Conservation (phyloP, 768 basidiomycete genomes). For the Leccinum boreale region DNA sequence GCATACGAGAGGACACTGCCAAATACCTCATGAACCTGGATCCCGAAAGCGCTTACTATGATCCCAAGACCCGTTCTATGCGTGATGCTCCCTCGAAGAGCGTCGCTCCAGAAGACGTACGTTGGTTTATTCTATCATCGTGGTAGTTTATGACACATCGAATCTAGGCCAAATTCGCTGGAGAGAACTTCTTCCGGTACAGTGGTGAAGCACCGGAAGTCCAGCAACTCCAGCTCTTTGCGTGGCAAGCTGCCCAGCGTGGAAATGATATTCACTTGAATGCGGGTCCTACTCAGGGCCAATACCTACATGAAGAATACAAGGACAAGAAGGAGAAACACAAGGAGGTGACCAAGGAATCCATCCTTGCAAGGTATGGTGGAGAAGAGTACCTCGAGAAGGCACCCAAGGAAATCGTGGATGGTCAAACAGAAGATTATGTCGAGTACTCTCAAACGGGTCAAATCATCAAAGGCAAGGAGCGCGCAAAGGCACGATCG, state of each 20-base stretch:
- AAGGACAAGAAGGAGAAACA: slow-evolving; percentile 88
- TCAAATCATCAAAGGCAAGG: slow-evolving; percentile 86
- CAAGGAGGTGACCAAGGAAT: slow-evolving; percentile 83
- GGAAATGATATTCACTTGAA: slow-evolving; percentile 96
- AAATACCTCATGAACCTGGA: slow-evolving; percentile 98
- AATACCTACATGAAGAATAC: slow-evolving; percentile 88
- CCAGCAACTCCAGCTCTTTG: slow-evolving; percentile 91
- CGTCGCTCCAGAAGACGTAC: slow-evolving; percentile 82
- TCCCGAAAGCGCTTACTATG: slow-evolving; percentile 94
- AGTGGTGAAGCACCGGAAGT: slow-evolving; percentile 93
- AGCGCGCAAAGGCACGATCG: slow-evolving; percentile 80
- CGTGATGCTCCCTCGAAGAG: slow-evolving; percentile 87
- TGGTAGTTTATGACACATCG: background rate
- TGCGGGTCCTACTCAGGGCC: slow-evolving; percentile 94
- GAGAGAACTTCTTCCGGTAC: slow-evolving; percentile 92
- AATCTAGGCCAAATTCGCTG: slow-evolving; percentile 79
- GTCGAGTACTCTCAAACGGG: slow-evolving; percentile 95
- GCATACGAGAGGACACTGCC: slow-evolving; percentile 98
- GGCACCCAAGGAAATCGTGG: slow-evolving; percentile 88
- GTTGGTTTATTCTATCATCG: slow-evolving; percentile 25
- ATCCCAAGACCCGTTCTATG: slow-evolving; percentile 99
- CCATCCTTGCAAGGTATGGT: slow-evolving; percentile 90
- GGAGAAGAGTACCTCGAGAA: slow-evolving; percentile 89
- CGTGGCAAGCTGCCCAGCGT: slow-evolving; percentile 91
- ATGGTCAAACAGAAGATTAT: slow-evolving; percentile 95